Evolutionary conservation across 441 rosid genomes (phyloP), one percentile per base, ranked within the genome.

Genomic region (Aquilaria agallochum): DNA sequence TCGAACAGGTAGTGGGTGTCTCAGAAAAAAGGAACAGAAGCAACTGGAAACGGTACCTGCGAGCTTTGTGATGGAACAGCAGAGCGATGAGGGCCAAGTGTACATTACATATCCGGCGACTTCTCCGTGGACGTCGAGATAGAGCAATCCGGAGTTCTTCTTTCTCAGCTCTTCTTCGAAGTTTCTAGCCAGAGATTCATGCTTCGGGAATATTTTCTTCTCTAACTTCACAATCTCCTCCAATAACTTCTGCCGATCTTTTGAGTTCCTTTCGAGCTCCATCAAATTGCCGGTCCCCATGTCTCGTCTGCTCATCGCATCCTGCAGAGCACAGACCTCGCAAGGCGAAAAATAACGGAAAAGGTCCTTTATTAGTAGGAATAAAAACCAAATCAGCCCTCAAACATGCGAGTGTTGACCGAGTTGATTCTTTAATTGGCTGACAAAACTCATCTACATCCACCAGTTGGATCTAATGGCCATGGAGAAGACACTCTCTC

Each of bases 141-240:
- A 92, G 5, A 92, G 85, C 80, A 89, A 62, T 13, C 88, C 92
- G 4, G 84, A 64, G 69, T 84, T 81, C 68, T 67, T 86, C 82
- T 84, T 86, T 34, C 77, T 86, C 6, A 89, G 84, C 73, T 89
- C 95, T 20, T 72, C 81, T 3, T 84, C 86, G 49, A 92, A 87
- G 15, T 72, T 76, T 45, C 68, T 68, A 55, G 90, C 79, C 12
- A 83, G 89, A 2, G 98, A 92, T 72, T 84, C 96, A 59, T 87
- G 95, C 66, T 92, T 83, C 11, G 95, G 96, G 67, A 89, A 86
- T 32, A 84, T 69, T 63, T 79, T 84, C 65, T 70, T 83, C 78
- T 92, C 98, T 62, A 89, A 67, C 69, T 76, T 88, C 76, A 86
- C 88, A 5, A 86, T 85, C 63, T 84, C 92, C 7, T 72, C 86